Evolutionary conservation across 2,329 filamentous ascomycete genomes (phyloP).

Genomic region (Catunica adiposa): DNA sequence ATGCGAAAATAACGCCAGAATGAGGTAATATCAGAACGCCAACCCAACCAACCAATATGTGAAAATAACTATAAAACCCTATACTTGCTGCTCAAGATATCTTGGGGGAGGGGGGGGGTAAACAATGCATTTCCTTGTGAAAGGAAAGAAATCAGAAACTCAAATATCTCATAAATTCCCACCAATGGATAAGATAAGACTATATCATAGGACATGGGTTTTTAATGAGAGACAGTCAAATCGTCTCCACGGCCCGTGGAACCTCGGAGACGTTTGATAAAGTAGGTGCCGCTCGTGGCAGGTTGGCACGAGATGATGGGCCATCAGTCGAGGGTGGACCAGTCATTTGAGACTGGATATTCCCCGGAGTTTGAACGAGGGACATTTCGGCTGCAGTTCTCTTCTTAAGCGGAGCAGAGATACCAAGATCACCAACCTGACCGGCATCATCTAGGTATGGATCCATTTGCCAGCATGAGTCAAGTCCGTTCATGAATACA

Average conservation of each 20-base stretch:
- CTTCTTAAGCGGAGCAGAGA: slow-evolving; percentile 23
- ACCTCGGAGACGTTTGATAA: slow-evolving; percentile 6
- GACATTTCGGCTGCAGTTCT: slow-evolving; percentile 37
- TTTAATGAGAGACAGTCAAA: slow-evolving; percentile 22
- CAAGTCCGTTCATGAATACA: slow-evolving; percentile 34
- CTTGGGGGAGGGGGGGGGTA: not conserved
- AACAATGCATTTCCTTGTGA: no score
- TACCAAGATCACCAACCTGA: slow-evolving; percentile 9
- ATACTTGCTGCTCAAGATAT: not conserved
- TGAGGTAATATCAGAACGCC: not conserved
- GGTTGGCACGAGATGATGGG: slow-evolving; percentile 7
- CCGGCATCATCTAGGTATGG: slow-evolving; percentile 28
- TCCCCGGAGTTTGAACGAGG: slow-evolving; percentile 20
- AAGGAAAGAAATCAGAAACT: not conserved
- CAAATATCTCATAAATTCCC: not conserved
- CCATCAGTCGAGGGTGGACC: not conserved
- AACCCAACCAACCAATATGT: not conserved
- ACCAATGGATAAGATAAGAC: not conserved
- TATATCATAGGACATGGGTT: not conserved
- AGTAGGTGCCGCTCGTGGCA: slow-evolving; percentile 3
- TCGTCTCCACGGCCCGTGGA: slow-evolving; percentile 24
- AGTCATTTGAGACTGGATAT: not conserved
- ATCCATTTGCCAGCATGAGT: slow-evolving; percentile 38
- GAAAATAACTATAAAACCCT: not conserved
- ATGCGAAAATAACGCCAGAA: not conserved